Percentiles rank a stretch among this genome's conserved stretches.
Evolutionary conservation across 805 yeast species (phyloP).

Genomic region (Zygosaccharomyces siamensis): DNA sequence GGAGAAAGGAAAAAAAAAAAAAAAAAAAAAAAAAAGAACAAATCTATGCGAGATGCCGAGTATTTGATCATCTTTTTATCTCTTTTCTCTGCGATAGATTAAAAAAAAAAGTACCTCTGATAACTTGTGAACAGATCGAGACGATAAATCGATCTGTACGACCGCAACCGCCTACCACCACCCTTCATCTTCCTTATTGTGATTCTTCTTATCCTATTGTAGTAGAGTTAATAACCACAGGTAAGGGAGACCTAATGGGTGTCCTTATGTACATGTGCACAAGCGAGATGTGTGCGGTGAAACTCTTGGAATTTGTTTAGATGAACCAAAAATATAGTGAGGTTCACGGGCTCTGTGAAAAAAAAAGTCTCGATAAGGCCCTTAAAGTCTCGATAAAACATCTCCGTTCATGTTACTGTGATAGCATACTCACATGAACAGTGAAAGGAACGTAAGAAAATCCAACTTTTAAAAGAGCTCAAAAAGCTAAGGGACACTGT

Average conservation of each 20-base stretch:
- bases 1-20: not conserved
- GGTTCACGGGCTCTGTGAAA: conserved; percentile 4
- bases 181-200: not conserved
- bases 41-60: not conserved
- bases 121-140: not conserved
- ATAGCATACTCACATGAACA: too few relatives aligned
- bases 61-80: not conserved
- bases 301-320: not conserved
- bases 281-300: not conserved
- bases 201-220: conserved; percentile 1
- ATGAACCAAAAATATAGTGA: not conserved
- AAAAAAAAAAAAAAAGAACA: not conserved
- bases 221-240: conserved; percentile 1
- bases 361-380: conserved; percentile 4
- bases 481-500: not conserved
- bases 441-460: not conserved
- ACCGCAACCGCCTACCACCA: conserved; percentile 7
- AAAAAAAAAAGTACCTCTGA: not conserved
- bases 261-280: not conserved
- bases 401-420: not conserved
- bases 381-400: conserved; percentile 1
- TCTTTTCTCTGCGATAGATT: conserved; percentile 1
- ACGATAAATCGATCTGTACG: not conserved
- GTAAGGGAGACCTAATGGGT: conserved; percentile 4
- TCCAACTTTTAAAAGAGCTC: not conserved